Percentiles rank a stretch among this genome's conserved stretches.
phyloP scores from a whole-genome alignment of 139 green algal genomes.

The Volvox reticuliferus region DNA sequence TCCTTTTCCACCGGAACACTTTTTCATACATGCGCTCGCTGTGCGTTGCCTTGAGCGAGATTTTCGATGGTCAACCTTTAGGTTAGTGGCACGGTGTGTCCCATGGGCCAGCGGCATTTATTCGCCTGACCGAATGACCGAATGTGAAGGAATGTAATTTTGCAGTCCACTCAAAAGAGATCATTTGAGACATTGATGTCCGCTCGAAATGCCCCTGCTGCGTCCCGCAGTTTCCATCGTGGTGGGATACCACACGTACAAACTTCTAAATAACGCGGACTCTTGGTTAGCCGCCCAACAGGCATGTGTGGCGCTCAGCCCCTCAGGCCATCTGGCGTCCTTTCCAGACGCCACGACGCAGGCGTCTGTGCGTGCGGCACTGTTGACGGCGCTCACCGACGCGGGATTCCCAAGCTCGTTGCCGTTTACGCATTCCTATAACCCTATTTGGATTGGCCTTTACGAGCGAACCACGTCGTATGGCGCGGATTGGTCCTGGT shows the following conservation, averaged over 20 bases:
- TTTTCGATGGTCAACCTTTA: too few species aligned
- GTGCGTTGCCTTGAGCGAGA: too few species aligned
- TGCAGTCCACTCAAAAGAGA: too few species aligned
- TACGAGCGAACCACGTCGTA: neutral
- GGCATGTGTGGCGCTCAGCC: conserved; percentile 16
- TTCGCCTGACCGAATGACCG: too few species aligned
- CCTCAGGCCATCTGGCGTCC: conserved; percentile 31
- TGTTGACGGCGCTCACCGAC: neutral
- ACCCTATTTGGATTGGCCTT: conserved; percentile 31
- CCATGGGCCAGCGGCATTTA: too few species aligned
- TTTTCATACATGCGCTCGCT: too few species aligned
- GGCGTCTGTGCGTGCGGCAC: neutral
- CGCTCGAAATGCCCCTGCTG: too few species aligned
- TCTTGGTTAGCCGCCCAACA: conserved; percentile 25
- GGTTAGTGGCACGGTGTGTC: too few species aligned
- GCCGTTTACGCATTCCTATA: conserved; percentile 31
- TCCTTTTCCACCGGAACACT: too few species aligned
- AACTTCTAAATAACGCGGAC: neutral
- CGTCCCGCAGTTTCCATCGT: conserved; percentile 11
- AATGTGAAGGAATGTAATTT: too few species aligned
- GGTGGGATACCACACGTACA: conserved; percentile 26
- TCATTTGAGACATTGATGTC: too few species aligned
- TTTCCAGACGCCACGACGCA: conserved; percentile 14
- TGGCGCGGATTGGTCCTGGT: conserved; percentile 24
- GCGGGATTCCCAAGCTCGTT: neutral